Conservation (phyloP, 352 stramenopile genomes). For the Globisporangium ultimum region DNA sequence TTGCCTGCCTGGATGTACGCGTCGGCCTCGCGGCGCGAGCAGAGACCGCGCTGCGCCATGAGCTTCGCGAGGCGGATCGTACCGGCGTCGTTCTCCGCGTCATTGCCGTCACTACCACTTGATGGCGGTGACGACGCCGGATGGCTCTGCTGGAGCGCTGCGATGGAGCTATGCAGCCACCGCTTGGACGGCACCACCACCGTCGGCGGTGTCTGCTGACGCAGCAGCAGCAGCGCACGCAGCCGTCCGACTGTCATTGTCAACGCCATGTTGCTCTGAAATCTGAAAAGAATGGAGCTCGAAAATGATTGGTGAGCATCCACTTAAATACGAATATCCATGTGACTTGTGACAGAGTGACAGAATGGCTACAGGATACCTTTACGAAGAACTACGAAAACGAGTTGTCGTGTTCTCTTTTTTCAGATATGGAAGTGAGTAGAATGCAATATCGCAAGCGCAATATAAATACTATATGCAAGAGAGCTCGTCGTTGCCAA, state of each 20-base stretch:
- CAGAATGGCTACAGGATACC: neutral
- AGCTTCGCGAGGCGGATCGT: conserved; percentile 74
- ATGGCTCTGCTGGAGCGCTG: neutral
- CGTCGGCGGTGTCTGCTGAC: too few species aligned
- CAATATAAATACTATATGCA: neutral
- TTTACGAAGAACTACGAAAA: too few species aligned
- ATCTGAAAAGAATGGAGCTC: neutral
- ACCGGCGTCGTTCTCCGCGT: conserved; percentile 5
- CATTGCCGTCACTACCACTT: neutral
- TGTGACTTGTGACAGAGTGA: conserved; percentile 1
- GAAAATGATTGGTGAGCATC: conserved; percentile 9
- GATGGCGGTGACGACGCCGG: neutral
- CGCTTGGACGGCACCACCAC: too few species aligned
- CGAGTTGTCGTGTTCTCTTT: too few species aligned
- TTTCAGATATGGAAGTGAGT: too few species aligned
- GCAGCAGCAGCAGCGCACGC: too few species aligned
- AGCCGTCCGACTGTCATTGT: too few species aligned
- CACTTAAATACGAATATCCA: conserved; percentile 1
- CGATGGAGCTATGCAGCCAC: neutral
- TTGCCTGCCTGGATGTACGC: conserved; percentile 72
- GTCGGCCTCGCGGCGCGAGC: conserved; percentile 77
- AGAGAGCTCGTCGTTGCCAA: too few species aligned
- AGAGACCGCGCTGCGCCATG: conserved; percentile 74
- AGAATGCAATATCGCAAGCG: too few species aligned
- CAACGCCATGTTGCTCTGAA: neutral